Conservation (phyloP, 78 protist species). For the Blattamonas nauphoetae region DNA sequence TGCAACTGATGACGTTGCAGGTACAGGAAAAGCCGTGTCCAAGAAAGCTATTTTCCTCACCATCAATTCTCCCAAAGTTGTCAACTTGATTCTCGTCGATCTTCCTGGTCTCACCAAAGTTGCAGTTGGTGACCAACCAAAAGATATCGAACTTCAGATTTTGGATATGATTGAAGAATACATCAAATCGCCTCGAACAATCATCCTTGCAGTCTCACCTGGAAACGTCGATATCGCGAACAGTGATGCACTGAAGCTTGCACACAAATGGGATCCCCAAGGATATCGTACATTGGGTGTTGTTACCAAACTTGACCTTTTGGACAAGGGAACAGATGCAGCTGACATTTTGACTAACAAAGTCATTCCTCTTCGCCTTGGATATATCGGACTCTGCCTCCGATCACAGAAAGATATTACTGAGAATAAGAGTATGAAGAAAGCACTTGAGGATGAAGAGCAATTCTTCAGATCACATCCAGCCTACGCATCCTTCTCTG, state of each 20-base stretch:
- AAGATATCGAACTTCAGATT: slow-evolving; percentile 31
- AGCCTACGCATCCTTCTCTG: slow-evolving; percentile 5
- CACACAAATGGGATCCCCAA: slow-evolving; percentile 31
- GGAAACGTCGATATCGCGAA: slow-evolving; percentile 42
- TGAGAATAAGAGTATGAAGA: background rate
- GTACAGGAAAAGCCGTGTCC: background rate
- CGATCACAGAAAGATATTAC: slow-evolving; percentile 25
- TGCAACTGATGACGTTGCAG: background rate
- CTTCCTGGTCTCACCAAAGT: slow-evolving; percentile 20
- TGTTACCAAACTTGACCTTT: slow-evolving; percentile 45
- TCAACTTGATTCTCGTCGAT: slow-evolving; percentile 14
- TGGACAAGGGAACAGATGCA: slow-evolving; percentile 50
- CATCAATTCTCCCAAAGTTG: background rate
- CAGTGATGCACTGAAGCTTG: slow-evolving; percentile 29
- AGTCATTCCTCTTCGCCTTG: slow-evolving; percentile 18
- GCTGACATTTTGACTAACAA: slow-evolving; percentile 8
- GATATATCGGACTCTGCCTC: slow-evolving; percentile 42
- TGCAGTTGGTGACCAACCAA: slow-evolving; percentile 39
- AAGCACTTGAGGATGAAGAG: slow-evolving; percentile 8
- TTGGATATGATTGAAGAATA: slow-evolving; percentile 20
- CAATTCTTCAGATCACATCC: slow-evolving; percentile 5
- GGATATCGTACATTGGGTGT: slow-evolving; percentile 42
- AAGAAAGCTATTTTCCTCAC: background rate
- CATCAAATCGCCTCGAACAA: background rate
- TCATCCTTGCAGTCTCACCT: slow-evolving; percentile 43